Base-by-base conservation (phyloP, 1,284 basidiomycete genomes). In the Paramarasmius palmivorus region DNA sequence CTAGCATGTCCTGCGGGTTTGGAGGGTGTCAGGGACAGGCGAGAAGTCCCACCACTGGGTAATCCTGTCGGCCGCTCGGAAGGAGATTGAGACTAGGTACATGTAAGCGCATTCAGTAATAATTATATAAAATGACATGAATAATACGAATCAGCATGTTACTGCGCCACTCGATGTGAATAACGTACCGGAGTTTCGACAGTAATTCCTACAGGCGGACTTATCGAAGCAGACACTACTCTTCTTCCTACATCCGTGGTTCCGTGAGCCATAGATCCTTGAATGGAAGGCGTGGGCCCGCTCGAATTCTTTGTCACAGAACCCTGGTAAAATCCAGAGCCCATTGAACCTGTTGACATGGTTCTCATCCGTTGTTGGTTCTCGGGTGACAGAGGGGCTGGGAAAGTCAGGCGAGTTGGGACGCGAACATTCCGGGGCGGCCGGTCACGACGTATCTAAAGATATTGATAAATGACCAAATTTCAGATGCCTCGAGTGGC, bases 141-240 rank as follows among this genome's bases (percentile, higher is more conserved):
- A 37, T 23, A n/a, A n/a, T 20, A 49, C 19, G 19, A 26, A 32
- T n/a, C 14, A 32, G n/a, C 37, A 42, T 35, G 39, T 40, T 25
- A 49, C 45, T 0, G 25, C 7, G 10, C 4, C 22, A 32, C 14
- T 6, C 8, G n/a, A 3, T n/a, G n/a, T 10, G 9, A 29, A 19
- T 15, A 15, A 25, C 60, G 52, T 47, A 62, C 60, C 42, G 60
- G 60, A 46, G 58, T 57, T 44, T 60, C 50, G 2, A 60, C 40
- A 20, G 44, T 55, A 22, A 59, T 56, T n/a, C 55, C 52, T 22
- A 54, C 49, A 20, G 61, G 60, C 2, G 61, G 54, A 36, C 54
- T 23, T 17, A 46, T 29, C 29, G 44, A 10, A 22, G 3, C 42
- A n/a, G n/a, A 23, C 14, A 17, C 20, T 12, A 7, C 20, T 32